A percentile compares a stretch with the other conserved stretches of the same genome.
Conservation (phyloP, 2,329 filamentous ascomycete genomes). For the Ploettnerulaceae sp. region DNA sequence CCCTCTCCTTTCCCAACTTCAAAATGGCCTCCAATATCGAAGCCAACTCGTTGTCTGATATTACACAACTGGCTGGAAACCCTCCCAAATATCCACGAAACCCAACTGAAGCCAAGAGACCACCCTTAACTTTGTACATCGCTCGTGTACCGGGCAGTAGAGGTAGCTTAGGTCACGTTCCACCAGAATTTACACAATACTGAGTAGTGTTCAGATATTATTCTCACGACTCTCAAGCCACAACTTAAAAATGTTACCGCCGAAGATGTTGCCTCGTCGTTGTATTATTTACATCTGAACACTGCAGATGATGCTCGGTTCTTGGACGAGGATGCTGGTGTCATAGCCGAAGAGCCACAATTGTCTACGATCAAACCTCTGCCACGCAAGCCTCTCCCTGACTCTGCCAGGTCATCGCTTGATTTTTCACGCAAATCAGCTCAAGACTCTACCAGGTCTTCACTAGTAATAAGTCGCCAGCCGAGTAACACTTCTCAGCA, state of each 20-base stretch:
- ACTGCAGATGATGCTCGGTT: constrained; percentile 50
- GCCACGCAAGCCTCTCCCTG: constrained; percentile 32
- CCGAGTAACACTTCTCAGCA: neutral
- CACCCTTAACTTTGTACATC: constrained; percentile 82
- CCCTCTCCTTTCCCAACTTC: neutral
- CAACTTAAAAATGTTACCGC: constrained; percentile 82
- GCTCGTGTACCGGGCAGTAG: constrained; percentile 85
- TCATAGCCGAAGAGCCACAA: constrained; percentile 10
- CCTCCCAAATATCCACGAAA: constrained; percentile 82
- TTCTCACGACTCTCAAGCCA: constrained; percentile 82
- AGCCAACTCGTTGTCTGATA: constrained; percentile 74
- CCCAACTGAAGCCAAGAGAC: constrained; percentile 61
- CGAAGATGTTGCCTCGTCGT: constrained; percentile 77
- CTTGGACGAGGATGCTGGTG: constrained; percentile 27
- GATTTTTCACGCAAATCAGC: constrained; percentile 30
- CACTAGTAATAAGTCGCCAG: constrained; percentile 16
- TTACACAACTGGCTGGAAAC: constrained; percentile 78
- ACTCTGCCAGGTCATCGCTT: constrained; percentile 25
- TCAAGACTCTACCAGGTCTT: constrained; percentile 26
- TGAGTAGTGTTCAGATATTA: constrained; percentile 23
- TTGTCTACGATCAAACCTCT: constrained; percentile 21
- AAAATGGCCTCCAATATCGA: constrained; percentile 46
- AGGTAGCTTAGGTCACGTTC: constrained; percentile 51
- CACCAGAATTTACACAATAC: constrained; percentile 1
- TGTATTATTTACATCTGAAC: constrained; percentile 88